Evolutionary conservation across 225 moss, liverwort and hornwort genomes (phyloP).

Genomic region (Rhytidiadelphus loreus): DNA sequence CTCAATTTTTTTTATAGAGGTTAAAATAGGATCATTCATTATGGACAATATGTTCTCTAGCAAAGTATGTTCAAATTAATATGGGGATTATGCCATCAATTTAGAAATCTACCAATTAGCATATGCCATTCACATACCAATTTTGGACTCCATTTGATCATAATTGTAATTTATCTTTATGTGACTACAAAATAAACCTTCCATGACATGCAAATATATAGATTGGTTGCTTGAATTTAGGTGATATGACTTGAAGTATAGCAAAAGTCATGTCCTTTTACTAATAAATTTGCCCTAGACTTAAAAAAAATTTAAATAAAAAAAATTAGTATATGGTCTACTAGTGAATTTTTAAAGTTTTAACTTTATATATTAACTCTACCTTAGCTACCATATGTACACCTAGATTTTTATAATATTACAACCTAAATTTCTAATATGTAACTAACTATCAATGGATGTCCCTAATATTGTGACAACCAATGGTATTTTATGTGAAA

Average conservation of each 20-base stretch:
- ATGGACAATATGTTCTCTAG: too few species aligned
- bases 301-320: background rate
- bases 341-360: background rate
- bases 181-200: background rate
- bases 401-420: too few species aligned
- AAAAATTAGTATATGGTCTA: too few species aligned
- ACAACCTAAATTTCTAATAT: background rate
- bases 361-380: background rate
- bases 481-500: background rate
- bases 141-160: background rate
- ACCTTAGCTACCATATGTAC: background rate
- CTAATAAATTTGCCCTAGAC: fast-evolving
- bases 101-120: background rate
- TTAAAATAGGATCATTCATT: too few species aligned
- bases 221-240: background rate
- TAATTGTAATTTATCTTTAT: background rate
- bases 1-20: background rate
- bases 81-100: fast-evolving
- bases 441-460: too few species aligned
- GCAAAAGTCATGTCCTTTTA: background rate
- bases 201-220: background rate
- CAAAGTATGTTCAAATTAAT: background rate
- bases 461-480: background rate
- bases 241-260: background rate
- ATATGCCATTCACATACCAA: background rate